Conservation (phyloP, 2,329 filamentous ascomycete genomes). For the Calonectria fujianensis region DNA sequence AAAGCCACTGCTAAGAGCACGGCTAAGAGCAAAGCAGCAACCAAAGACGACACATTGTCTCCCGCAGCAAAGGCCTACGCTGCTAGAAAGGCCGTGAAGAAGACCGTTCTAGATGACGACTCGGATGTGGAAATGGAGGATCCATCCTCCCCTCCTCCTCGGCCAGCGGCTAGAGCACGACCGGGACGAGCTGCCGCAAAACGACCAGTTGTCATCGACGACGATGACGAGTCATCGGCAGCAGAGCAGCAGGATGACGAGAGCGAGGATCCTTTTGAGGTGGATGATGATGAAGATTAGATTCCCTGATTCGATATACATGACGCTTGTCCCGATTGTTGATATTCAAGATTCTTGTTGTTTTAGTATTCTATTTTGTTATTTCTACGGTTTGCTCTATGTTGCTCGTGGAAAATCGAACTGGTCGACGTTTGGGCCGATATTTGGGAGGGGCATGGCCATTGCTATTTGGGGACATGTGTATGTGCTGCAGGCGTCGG, state of each 20-base stretch:
- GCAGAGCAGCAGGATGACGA: slow-evolving; percentile 58
- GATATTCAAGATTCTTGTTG: slow-evolving; percentile 18
- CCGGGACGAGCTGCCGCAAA: slow-evolving; percentile 68
- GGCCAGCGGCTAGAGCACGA: slow-evolving; percentile 63
- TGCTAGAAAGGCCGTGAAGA: slow-evolving; percentile 67
- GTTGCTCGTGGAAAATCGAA: slow-evolving; percentile 2
- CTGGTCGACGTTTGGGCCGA: neutral
- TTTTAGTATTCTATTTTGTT: slow-evolving; percentile 19
- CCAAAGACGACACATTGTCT: slow-evolving; percentile 68
- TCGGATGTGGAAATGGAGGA: slow-evolving; percentile 63
- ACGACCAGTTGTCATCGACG: slow-evolving; percentile 60
- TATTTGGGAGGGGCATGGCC: slow-evolving; percentile 16
- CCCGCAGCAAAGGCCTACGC: slow-evolving; percentile 69
- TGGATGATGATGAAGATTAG: slow-evolving; percentile 66
- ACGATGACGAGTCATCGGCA: slow-evolving; percentile 61
- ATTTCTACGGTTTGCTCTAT: slow-evolving; percentile 14
- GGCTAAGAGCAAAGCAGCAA: slow-evolving; percentile 38
- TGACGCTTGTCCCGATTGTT: slow-evolving; percentile 2
- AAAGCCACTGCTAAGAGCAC: slow-evolving; percentile 66
- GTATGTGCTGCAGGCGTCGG: slow-evolving; percentile 32
- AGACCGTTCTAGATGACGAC: slow-evolving; percentile 63
- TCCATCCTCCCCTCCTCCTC: slow-evolving; percentile 64
- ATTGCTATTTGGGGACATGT: slow-evolving; percentile 28
- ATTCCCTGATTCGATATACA: slow-evolving; percentile 17
- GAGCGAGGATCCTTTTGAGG: slow-evolving; percentile 68